Evolutionary conservation across 345 rosid genomes (phyloP).

Genomic region (Eucalyptus regnans): DNA sequence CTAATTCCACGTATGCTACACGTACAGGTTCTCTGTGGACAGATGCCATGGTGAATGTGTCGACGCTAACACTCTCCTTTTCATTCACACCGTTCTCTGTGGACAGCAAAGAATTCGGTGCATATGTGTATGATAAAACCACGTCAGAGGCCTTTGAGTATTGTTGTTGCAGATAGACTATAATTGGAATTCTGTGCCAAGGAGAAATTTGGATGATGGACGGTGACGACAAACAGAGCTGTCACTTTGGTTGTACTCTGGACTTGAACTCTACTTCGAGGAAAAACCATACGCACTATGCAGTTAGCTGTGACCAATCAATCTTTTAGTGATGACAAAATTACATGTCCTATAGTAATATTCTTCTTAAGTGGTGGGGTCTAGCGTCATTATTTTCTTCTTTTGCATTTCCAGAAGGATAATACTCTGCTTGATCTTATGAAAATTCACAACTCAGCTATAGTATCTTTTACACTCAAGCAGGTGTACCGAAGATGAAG

Average conservation of each 20-base stretch:
- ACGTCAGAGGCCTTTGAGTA: too few species aligned
- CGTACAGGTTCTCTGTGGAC: fast-evolving
- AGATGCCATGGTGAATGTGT: too few species aligned
- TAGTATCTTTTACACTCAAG: neutral
- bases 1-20: too few species aligned
- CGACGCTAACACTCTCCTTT: too few species aligned
- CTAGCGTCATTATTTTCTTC: fast-evolving
- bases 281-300: neutral
- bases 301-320: neutral
- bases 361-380: neutral
- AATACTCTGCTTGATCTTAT: neutral
- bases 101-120: too few species aligned
- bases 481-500: neutral
- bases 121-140: too few species aligned
- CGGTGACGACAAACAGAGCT: neutral
- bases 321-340: neutral
- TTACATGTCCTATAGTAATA: neutral
- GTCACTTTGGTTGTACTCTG: neutral
- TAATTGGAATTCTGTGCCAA: too few species aligned
- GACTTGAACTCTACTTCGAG: neutral
- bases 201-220: too few species aligned
- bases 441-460: neutral
- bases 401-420: neutral
- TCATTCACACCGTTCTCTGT: too few species aligned
- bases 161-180: too few species aligned